Evolutionary conservation across 345 rosid species (phyloP).

Genomic region (Populus nigra): DNA sequence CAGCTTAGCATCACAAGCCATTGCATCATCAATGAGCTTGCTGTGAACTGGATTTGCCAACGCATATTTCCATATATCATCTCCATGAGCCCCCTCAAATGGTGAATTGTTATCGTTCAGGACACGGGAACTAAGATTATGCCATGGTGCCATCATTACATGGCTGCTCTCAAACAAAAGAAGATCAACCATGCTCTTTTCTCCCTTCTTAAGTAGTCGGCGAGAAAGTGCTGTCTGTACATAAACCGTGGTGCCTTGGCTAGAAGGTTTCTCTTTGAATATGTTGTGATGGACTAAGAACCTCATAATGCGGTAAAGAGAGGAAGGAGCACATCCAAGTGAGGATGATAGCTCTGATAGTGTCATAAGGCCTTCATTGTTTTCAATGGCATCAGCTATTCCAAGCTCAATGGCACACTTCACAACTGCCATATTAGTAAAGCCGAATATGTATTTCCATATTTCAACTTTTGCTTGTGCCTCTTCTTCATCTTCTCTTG

Average conservation of each 20-base stretch:
- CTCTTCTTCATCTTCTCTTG: conserved; percentile 22
- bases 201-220: conserved; percentile 37
- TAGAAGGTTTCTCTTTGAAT: conserved; percentile 38
- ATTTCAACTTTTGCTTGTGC: conserved; percentile 44
- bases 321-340: conserved; percentile 46
- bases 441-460: conserved; percentile 57
- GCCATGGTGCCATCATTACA: conserved; percentile 62
- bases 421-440: conserved; percentile 50
- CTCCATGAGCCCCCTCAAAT: conserved; percentile 50
- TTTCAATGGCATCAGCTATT: conserved; percentile 58
- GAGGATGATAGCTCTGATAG: conserved; percentile 48
- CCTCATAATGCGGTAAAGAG: conserved; percentile 61
- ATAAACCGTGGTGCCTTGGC: conserved; percentile 28
- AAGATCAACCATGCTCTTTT: conserved; percentile 38
- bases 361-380: conserved; percentile 43
- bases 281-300: conserved; percentile 50
- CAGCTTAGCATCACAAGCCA: conserved; percentile 57
- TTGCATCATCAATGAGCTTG: conserved; percentile 50
- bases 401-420: conserved; percentile 81
- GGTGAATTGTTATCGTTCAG: conserved; percentile 22
- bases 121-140: conserved; percentile 42
- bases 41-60: conserved; percentile 37
- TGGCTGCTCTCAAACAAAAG: conserved; percentile 49
- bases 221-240: conserved; percentile 60
- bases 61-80: conserved; percentile 47